These are phyloP conservation scores for Trichoderma arundinaceum DNA, from an alignment of 2,329 filamentous ascomycete species.

Conservation along the genomic window DNA sequence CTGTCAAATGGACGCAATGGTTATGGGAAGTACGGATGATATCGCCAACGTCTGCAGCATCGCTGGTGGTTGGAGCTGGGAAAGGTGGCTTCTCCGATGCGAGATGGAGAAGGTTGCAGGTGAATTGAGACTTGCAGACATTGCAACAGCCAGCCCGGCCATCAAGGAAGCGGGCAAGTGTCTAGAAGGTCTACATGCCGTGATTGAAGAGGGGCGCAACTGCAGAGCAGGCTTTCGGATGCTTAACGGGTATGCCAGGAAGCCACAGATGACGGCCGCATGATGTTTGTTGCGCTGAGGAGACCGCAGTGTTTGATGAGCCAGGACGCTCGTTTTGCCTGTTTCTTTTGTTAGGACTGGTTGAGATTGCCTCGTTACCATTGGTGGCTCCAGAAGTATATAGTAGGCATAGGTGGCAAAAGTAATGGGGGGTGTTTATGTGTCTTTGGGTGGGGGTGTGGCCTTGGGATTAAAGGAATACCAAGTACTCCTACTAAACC, in stretches of 20 bases:
- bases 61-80: constrained; percentile 89
- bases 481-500: too few relatives aligned
- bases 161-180: constrained; percentile 63
- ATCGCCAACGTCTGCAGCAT: constrained; percentile 79
- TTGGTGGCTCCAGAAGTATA: neutral
- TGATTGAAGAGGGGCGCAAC: constrained; percentile 67
- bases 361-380: neutral
- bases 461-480: neutral
- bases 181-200: constrained; percentile 63
- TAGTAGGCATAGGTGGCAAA: neutral
- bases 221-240: constrained; percentile 65
- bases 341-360: constrained; percentile 11
- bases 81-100: constrained; percentile 90
- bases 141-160: constrained; percentile 55
- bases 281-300: neutral
- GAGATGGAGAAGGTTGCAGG: constrained; percentile 81
- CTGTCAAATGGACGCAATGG: constrained; percentile 65
- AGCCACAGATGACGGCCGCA: constrained; percentile 51
- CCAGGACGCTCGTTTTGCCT: constrained; percentile 18
- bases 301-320: neutral
- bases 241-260: constrained; percentile 68
- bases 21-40: constrained; percentile 70
- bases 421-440: neutral
- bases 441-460: constrained; percentile 3
- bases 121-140: constrained; percentile 63